These are phyloP conservation scores for Aspergillus kassunensis DNA, from an alignment of 495 filamentous ascomycete genomes.

Conservation along the genomic window DNA sequence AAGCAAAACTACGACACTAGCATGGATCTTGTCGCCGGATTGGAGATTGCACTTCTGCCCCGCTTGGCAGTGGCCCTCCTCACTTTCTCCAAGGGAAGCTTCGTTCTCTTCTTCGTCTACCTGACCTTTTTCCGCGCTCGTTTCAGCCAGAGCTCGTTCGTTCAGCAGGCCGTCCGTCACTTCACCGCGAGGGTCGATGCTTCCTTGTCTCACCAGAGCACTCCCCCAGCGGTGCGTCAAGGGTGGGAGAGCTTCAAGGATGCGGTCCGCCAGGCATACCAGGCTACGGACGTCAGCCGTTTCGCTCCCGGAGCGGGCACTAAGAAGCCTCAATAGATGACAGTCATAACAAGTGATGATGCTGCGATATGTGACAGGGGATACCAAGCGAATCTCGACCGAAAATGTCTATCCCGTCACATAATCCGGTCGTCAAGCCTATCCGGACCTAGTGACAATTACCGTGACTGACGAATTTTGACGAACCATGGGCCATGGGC, in stretches of 20 bases:
- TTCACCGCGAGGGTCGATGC: constrained; percentile 74
- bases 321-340: constrained; percentile 57
- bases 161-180: constrained; percentile 73
- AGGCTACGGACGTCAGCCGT: constrained; percentile 70
- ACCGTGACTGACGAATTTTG: constrained; percentile 5
- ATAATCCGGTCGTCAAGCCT: not conserved
- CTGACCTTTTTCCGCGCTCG: constrained; percentile 87
- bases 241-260: constrained; percentile 82
- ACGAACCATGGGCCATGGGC: constrained; percentile 6
- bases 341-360: not conserved
- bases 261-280: constrained; percentile 64
- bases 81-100: constrained; percentile 83
- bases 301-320: constrained; percentile 54
- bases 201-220: constrained; percentile 77
- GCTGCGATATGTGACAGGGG: not conserved
- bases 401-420: not conserved
- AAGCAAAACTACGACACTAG: constrained; percentile 94
- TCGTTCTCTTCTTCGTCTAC: constrained; percentile 82
- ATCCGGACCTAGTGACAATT: not conserved
- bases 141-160: constrained; percentile 85
- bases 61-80: constrained; percentile 75
- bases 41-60: constrained; percentile 78
- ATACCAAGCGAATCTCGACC: not conserved
- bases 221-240: constrained; percentile 76
- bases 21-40: constrained; percentile 73